Evolutionary conservation across 148 eudicot genomes (phyloP), one percentile per base, ranked within the genome.

Genomic region (Vaccinium corymbosum): DNA sequence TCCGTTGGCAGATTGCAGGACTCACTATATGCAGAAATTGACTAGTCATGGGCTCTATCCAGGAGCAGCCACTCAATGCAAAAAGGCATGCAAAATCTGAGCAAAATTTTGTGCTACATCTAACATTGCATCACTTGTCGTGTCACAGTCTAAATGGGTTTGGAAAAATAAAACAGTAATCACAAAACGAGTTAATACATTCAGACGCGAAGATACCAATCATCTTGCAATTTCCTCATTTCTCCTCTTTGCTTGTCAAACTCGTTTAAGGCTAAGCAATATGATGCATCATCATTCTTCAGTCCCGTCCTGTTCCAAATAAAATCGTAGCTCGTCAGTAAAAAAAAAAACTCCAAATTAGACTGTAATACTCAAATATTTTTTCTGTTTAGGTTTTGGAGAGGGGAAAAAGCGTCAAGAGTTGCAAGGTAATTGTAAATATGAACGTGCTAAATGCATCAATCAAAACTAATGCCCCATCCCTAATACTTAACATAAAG

Each of bases 291-390:
- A 20, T 76, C 86, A 32, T 80, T 79, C 83, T 84, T 52, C 72
- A 22, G 46, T 42, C 12, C 59, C 83, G 27, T 57, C 27, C 86
- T 84, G 83, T 84, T 71, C 79, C 62, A 38, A 80, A 72, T 57
- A 84, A 84, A 80, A 38, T 1, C 49, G 42, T 22, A 61, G 51
- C 81, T 66, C 15, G 62, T 49, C 62, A 25, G 4, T 42, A 16
- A 70, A 71, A 70, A 27, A 15, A 55, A 7, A 5, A 53, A 32
- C 51, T 29, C 9, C 13, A 3, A 49, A 27, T 59, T 13, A 20
- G 27, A 72, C n/a, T 48, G 50, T 49, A 15, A 68, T 22, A 3
- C 8, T 7, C 14, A 22, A 48, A 81, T 22, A 62, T 22, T 22
- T 62, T 62, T 62, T 27, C 27, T 11, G 32, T 22, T n/a, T n/a